Base-by-base conservation (phyloP, 805 yeast species). In the Wickerhamomyces kurtzmanii region DNA sequence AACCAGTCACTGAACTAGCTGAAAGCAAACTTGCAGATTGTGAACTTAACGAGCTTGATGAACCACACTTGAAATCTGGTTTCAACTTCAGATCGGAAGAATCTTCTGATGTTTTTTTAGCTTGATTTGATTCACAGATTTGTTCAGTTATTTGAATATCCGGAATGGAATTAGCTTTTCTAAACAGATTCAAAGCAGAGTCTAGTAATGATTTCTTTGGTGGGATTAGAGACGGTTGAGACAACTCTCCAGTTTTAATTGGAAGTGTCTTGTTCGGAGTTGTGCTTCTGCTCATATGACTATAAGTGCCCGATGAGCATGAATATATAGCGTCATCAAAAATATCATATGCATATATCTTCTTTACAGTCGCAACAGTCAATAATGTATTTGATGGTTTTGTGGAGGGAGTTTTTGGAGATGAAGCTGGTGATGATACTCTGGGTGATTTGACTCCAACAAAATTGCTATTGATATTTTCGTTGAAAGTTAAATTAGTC, bases 271-370 rank as follows among this genome's bases (percentile, higher is more conserved):
- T n/a, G n/a, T n/a, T n/a, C n/a, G n/a, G n/a, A n/a, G n/a, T n/a
- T n/a, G n/a, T n/a, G n/a, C n/a, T n/a, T n/a, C n/a, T n/a, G n/a
- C n/a, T n/a, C n/a, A n/a, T n/a, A n/a, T n/a, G n/a, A n/a, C n/a
- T n/a, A n/a, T n/a, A n/a, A n/a, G n/a, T n/a, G n/a, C n/a, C n/a
- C n/a, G n/a, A n/a, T n/a, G 46, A 38, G 6, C 41, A 35, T 3
- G 48, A 37, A 46, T 75, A 75, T 18, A 72, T 62, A 1, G 80
- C 75, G 40, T 76, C 84, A 47, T 76, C 84, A 28, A 75, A 62
- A 3, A 76, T 62, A 37, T 76, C 84, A 46, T 62, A 76, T 0
- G 81, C 68, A 45, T 71, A 76, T 1, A 71, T 62, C 37, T 69
- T 67, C 22, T 37, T 39, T 22, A 22, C 36, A 3, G 43, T 26